Conservation (phyloP, 176 grass and related monocot genomes). For the Raddia guianensis region DNA sequence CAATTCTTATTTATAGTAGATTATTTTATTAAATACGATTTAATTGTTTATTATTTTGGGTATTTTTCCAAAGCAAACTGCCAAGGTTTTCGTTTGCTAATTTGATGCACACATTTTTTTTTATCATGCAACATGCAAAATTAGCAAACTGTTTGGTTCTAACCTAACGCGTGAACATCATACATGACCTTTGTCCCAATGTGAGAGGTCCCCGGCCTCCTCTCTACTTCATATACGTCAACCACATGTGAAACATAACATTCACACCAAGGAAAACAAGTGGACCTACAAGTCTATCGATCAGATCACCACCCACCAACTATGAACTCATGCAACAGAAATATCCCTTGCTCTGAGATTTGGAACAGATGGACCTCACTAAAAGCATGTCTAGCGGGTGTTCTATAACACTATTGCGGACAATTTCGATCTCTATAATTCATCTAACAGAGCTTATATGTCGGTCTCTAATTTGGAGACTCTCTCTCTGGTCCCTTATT, state of each 20-base stretch:
- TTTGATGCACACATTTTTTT: not conserved
- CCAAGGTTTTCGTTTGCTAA: not conserved
- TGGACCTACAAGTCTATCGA: not conserved
- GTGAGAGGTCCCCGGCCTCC: not conserved
- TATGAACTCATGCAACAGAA: not conserved
- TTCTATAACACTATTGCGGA: no score
- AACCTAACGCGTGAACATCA: not conserved
- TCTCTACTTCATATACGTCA: not conserved
- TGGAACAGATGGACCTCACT: not conserved
- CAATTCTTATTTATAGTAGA: no score
- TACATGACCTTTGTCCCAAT: not conserved
- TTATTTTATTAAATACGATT: no score
- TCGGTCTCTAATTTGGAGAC: no score
- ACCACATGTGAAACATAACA: slow-evolving; percentile 10
- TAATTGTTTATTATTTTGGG: no score
- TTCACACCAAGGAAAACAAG: not conserved
- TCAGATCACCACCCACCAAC: not conserved
- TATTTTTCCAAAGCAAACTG: not conserved
- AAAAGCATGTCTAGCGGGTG: no score
- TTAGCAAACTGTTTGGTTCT: not conserved
- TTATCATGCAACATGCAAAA: not conserved
- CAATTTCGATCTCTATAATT: no score
- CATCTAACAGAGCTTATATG: no score
- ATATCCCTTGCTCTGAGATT: not conserved
- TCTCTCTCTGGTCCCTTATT: no score